These are phyloP conservation scores for Ramaria sp. DNA, from an alignment of 768 basidiomycete species.

Conservation along the genomic window DNA sequence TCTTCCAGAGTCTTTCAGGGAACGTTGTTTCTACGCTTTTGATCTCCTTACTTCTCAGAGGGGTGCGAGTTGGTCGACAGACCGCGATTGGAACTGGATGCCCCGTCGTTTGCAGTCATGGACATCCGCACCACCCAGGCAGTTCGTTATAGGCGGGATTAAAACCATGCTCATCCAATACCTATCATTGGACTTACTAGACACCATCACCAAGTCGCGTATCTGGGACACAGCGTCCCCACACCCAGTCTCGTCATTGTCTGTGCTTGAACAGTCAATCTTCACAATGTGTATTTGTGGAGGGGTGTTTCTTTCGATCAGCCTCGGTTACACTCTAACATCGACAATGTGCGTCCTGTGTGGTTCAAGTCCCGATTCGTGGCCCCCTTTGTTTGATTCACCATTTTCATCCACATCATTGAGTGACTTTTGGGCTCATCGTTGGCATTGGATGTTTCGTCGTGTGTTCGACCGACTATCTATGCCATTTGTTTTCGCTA, in stretches of 20 bases:
- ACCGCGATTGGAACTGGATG: slow-evolving; percentile 6
- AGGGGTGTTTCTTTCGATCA: not conserved
- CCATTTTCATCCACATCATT: slow-evolving; percentile 1
- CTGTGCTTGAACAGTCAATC: not conserved
- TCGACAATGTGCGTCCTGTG: not conserved
- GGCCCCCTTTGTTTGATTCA: slow-evolving; percentile 7
- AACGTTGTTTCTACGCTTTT: slow-evolving; percentile 5
- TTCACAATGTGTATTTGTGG: not conserved
- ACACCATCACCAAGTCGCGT: not conserved
- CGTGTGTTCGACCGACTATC: too few species aligned
- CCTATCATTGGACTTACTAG: not conserved
- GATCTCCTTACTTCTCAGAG: slow-evolving; percentile 4
- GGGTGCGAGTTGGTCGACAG: slow-evolving; percentile 2
- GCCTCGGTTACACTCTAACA: not conserved
- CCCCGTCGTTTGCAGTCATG: not conserved
- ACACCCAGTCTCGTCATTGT: not conserved
- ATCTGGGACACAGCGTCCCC: not conserved
- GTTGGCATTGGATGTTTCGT: slow-evolving; percentile 6
- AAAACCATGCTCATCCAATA: not conserved
- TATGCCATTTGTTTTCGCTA: not conserved
- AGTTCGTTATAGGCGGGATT: not conserved
- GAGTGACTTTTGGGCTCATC: slow-evolving; percentile 5
- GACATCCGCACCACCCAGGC: not conserved
- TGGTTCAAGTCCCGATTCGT: not conserved
- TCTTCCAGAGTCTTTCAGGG: not conserved